Base-by-base conservation (phyloP, 345 rosid genomes). In the Syzygium aromaticum region DNA sequence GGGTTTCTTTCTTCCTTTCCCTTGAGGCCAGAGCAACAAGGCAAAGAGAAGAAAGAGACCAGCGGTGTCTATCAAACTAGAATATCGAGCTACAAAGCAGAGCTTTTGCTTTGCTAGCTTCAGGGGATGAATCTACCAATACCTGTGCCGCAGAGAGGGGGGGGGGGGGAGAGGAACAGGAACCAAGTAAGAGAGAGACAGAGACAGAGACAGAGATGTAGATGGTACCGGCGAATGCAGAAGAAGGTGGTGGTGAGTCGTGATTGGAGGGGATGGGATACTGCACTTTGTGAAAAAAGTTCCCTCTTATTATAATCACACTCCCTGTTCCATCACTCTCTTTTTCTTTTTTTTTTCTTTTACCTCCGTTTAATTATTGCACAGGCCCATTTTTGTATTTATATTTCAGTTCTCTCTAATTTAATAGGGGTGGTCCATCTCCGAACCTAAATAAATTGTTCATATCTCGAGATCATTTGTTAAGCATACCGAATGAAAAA, bases 221-320 rank as follows among this genome's bases (percentile, higher is more conserved):
- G 67, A 87, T 88, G 86, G 86, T n/a, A n/a, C n/a, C n/a, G n/a
- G n/a, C n/a, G 46, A 43, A 43, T 59, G 64, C 46, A 2, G 38
- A 73, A 8, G 82, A 49, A 38, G 88, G 88, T 89, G 89, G 93
- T 91, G 94, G 91, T 88, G 87, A 56, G 67, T 80, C 91, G 87
- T 91, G 92, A 93, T 93, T 92, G 95, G 94, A 88, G 91, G 87
- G 46, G 83, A 88, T 87, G 92, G 91, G 86, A 93, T 90, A 53
- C 94, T 92, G 92, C 91, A 91, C 89, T 87, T 89, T 38, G 73
- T 78, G 59, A 87, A 85, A 85, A 90, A 88, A 88, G 86, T 87
- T 80, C 86, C 86, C 90, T 54, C 92, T 86, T 87, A 88, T 89
- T 84, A 73, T 89, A 86, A 89, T 90, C 30, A 25, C 30, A 10